Conservation (phyloP, 2,329 filamentous ascomycete species). For the Capronia epimyces region DNA sequence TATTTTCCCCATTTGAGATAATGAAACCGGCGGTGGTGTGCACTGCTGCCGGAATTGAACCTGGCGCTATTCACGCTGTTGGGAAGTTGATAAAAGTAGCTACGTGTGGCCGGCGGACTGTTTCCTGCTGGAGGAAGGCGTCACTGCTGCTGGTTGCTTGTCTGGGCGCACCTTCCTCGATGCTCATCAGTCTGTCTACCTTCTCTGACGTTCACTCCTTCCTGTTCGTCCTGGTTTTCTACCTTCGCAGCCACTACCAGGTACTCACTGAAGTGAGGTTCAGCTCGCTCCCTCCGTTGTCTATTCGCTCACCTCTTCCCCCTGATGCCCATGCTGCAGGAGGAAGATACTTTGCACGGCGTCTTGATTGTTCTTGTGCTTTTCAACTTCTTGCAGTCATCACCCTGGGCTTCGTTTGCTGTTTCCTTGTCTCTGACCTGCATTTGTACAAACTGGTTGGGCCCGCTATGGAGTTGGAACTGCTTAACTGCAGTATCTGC, state of each 20-base stretch:
- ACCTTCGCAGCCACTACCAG: constrained; percentile 8
- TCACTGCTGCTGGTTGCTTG: constrained; percentile 1
- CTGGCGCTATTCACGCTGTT: no score
- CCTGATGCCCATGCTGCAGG: constrained; percentile 22
- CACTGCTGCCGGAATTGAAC: neutral
- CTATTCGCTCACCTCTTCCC: constrained; percentile 23
- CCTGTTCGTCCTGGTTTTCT: neutral
- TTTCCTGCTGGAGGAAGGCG: neutral
- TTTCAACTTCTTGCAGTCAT: constrained; percentile 6
- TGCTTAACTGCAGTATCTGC: constrained; percentile 77
- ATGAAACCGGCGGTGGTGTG: neutral
- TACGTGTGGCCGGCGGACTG: neutral
- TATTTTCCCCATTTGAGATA: neutral
- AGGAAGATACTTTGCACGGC: constrained; percentile 10
- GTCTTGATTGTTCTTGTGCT: constrained; percentile 14
- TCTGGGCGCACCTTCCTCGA: neutral
- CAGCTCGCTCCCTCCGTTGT: constrained; percentile 23
- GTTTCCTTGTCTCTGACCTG: constrained; percentile 27
- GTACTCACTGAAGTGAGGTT: constrained; percentile 20
- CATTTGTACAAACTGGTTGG: constrained; percentile 9
- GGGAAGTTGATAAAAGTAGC: no score
- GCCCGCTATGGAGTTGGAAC: constrained; percentile 47
- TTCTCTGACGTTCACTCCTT: neutral
- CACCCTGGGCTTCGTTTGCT: constrained; percentile 4
- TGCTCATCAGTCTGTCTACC: neutral